A percentile compares a stretch with the other conserved stretches of the same genome.
These are phyloP conservation scores for Truncatella angustata DNA, from an alignment of 2,329 filamentous ascomycete species.

Conservation along the genomic window DNA sequence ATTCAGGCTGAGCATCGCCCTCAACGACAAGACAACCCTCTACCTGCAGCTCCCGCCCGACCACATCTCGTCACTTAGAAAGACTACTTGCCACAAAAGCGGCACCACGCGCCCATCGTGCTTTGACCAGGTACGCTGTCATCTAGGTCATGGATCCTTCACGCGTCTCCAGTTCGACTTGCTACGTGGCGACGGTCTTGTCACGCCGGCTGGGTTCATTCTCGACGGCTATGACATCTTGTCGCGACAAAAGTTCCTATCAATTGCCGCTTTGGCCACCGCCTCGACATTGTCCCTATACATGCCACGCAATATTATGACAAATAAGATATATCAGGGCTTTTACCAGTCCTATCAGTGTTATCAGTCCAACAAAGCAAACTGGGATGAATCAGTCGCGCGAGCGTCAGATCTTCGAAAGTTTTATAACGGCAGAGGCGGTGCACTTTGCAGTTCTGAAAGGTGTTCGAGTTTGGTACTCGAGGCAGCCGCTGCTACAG, in stretches of 20 bases:
- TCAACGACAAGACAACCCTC: not conserved
- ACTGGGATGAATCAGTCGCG: not conserved
- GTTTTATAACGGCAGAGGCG: conserved; percentile 6
- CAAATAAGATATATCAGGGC: not conserved
- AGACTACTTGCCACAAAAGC: not conserved
- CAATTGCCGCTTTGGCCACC: not conserved
- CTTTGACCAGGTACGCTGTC: not conserved
- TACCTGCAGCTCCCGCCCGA: not conserved
- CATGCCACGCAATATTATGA: conserved; percentile 1
- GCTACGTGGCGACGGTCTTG: not conserved
- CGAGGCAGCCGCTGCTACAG: too few species aligned
- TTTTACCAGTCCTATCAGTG: not conserved
- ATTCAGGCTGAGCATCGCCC: not conserved
- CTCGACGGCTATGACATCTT: not conserved
- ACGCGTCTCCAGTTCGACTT: not conserved
- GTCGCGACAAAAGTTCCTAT: not conserved
- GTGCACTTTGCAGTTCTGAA: not conserved
- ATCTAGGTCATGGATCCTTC: not conserved
- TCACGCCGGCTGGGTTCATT: not conserved
- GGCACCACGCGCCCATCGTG: not conserved
- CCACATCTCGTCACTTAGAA: not conserved
- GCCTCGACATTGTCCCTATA: conserved; percentile 4
- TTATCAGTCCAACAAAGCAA: not conserved
- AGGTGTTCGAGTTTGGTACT: not conserved
- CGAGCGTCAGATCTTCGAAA: not conserved